A percentile compares a stretch with the other conserved stretches of the same genome.
Evolutionary conservation across 352 stramenopile genomes (phyloP).

Genomic region (Globisporangium radiosum): DNA sequence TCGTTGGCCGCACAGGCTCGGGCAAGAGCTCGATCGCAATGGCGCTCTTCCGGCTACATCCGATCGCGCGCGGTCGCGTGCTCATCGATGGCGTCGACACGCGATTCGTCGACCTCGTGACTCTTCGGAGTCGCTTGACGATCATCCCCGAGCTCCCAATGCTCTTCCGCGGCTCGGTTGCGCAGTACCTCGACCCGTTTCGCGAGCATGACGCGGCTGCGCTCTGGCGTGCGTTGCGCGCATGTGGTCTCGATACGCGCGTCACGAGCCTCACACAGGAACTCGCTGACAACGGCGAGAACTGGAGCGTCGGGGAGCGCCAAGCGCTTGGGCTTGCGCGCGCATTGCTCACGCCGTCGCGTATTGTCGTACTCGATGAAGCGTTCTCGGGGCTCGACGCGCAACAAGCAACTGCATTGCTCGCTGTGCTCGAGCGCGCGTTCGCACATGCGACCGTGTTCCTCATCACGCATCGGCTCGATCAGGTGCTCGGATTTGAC

Average conservation of each 20-base stretch:
- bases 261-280: constrained; percentile 33
- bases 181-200: constrained; percentile 91
- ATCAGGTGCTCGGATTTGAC: constrained; percentile 22
- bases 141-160: constrained; percentile 88
- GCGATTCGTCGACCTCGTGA: constrained; percentile 22
- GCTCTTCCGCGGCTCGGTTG: constrained; percentile 88
- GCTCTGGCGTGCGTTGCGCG: constrained; percentile 28
- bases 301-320: constrained; percentile 87
- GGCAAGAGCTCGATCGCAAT: constrained; percentile 54
- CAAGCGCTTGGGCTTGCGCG: constrained; percentile 88
- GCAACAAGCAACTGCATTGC: constrained; percentile 75
- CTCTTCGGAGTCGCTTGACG: constrained; percentile 29
- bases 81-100: constrained; percentile 87
- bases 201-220: constrained; percentile 51
- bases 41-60: constrained; percentile 49
- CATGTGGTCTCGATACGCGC: constrained; percentile 26
- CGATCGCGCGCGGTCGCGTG: constrained; percentile 52
- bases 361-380: constrained; percentile 88
- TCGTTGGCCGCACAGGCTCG: constrained; percentile 46
- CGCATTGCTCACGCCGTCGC: constrained; percentile 77
- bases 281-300: constrained; percentile 41
- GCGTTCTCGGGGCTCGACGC: constrained; percentile 80
- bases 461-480: constrained; percentile 89
- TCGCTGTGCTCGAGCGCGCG: constrained; percentile 61
- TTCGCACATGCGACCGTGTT: constrained; percentile 41